Percentiles rank a stretch among this genome's conserved stretches.
Evolutionary conservation across 208 protist species (phyloP).

Genomic region (Trypanosoma congolense): DNA sequence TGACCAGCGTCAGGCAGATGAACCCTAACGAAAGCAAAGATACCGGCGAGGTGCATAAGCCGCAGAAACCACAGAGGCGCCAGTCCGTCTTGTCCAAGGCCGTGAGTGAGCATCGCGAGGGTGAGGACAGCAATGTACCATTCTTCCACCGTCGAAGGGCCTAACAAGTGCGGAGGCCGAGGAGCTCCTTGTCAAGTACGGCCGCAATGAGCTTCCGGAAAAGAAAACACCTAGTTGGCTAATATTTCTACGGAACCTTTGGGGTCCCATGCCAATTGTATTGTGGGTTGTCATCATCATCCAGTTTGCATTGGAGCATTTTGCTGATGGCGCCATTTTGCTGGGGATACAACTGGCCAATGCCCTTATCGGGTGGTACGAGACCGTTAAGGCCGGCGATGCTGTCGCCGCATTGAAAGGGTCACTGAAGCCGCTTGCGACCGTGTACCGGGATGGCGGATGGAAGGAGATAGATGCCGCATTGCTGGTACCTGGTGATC

Average conservation of each 20-base stretch:
- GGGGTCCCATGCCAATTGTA: constrained; percentile 82
- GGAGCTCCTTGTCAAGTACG: constrained; percentile 60
- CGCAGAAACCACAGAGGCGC: constrained; percentile 54
- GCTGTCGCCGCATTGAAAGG: constrained; percentile 90
- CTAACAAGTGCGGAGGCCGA: constrained; percentile 58
- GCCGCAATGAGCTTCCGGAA: constrained; percentile 69
- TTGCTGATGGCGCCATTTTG: constrained; percentile 79
- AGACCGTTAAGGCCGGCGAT: constrained; percentile 91
- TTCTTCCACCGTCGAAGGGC: constrained; percentile 37
- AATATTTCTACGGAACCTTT: constrained; percentile 75
- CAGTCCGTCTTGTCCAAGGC: constrained; percentile 77
- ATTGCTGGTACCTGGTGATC: constrained; percentile 92
- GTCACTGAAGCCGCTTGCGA: constrained; percentile 76
- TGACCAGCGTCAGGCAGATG: no score
- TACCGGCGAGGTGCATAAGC: constrained; percentile 26
- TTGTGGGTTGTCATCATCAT: constrained; percentile 90
- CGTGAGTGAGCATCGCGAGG: constrained; percentile 57
- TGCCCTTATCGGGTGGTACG: constrained; percentile 84
- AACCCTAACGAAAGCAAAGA: background rate
- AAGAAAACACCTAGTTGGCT: constrained; percentile 75
- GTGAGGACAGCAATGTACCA: background rate
- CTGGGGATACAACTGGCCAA: constrained; percentile 83
- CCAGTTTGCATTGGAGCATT: constrained; percentile 85
- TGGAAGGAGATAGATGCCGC: constrained; percentile 76
- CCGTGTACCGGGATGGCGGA: constrained; percentile 76